Conservation (phyloP, 192 early-diverging fungal species). For the Backusella australiensis region DNA sequence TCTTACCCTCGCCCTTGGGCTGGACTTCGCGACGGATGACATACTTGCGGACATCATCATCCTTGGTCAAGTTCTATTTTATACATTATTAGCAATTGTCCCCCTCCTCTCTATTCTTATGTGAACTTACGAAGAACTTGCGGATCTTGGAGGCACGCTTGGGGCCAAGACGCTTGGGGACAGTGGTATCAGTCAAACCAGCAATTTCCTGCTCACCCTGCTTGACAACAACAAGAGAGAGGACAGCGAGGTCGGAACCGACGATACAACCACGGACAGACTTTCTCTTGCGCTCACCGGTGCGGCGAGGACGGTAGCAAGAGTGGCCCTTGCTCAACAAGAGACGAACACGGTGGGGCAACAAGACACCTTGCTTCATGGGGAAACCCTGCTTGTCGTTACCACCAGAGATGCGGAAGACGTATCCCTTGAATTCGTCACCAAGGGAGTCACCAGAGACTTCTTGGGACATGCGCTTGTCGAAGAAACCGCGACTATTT, state of each 20-base stretch:
- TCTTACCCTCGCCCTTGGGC: conserved; percentile 87
- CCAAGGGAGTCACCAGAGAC: conserved; percentile 94
- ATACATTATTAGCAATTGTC: not conserved
- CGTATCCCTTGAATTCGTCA: conserved; percentile 99
- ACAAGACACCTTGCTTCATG: conserved; percentile 99
- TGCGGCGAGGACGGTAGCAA: conserved; percentile 96
- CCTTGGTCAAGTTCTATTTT: conserved; percentile 80
- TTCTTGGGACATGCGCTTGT: conserved; percentile 96
- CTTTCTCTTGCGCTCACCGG: conserved; percentile 94
- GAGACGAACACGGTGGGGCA: conserved; percentile 73
- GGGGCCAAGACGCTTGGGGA: too few species aligned
- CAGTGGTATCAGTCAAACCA: conserved; percentile 94
- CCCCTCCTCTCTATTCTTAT: not conserved
- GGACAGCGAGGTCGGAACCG: conserved; percentile 86
- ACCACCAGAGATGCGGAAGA: conserved; percentile 98
- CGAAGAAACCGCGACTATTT: conserved; percentile 92
- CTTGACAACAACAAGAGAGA: conserved; percentile 95
- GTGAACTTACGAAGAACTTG: conserved; percentile 86
- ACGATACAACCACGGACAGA: conserved; percentile 99
- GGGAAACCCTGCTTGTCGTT: conserved; percentile 99
- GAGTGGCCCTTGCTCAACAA: conserved; percentile 93
- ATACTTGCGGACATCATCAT: conserved; percentile 99
- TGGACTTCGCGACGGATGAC: conserved; percentile 96
- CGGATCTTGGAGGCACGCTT: conserved; percentile 99
- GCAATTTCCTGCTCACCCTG: conserved; percentile 95